Evolutionary conservation across 192 early-diverging fungal genomes (phyloP).

Genomic region (Podila epicladia): DNA sequence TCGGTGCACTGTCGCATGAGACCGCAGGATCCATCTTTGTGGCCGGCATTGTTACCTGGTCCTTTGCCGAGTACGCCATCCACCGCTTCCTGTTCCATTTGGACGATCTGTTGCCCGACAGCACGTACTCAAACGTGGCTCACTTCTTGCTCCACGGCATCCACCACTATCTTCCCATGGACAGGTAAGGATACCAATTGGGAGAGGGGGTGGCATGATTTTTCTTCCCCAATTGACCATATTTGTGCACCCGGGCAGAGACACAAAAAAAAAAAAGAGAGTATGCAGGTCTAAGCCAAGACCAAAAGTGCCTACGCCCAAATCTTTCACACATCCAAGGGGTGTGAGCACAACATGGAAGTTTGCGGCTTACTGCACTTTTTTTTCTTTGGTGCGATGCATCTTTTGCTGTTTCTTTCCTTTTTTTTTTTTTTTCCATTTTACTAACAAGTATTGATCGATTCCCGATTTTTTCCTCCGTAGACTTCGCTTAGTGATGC

Average conservation of each 20-base stretch:
- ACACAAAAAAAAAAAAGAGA: background rate
- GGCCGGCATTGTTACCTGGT: constrained; percentile 82
- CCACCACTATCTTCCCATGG: constrained; percentile 96
- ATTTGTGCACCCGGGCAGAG: background rate
- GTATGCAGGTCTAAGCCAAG: background rate
- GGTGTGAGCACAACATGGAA: too few relatives aligned
- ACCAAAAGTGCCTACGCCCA: too few relatives aligned
- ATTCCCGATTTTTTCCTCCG: background rate
- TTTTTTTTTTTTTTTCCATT: background rate
- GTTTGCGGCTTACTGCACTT: too few relatives aligned
- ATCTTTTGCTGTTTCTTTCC: too few relatives aligned
- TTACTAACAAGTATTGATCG: background rate
- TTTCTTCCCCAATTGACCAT: background rate
- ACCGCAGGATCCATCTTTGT: constrained; percentile 58
- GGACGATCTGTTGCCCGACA: constrained; percentile 85
- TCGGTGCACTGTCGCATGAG: constrained; percentile 35
- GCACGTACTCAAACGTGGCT: constrained; percentile 70
- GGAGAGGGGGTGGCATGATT: constrained; percentile 15
- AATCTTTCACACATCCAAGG: too few relatives aligned
- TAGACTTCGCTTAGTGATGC: constrained; percentile 92
- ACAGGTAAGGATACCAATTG: constrained; percentile 63
- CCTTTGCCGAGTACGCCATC: constrained; percentile 85
- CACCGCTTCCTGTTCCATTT: constrained; percentile 93
- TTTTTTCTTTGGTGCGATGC: too few relatives aligned
- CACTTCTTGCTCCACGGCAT: constrained; percentile 94